Percentiles rank a stretch among this genome's conserved stretches.
phyloP scores from a whole-genome alignment of 225 moss, liverwort and hornwort species.

The Polytrichum commune region DNA sequence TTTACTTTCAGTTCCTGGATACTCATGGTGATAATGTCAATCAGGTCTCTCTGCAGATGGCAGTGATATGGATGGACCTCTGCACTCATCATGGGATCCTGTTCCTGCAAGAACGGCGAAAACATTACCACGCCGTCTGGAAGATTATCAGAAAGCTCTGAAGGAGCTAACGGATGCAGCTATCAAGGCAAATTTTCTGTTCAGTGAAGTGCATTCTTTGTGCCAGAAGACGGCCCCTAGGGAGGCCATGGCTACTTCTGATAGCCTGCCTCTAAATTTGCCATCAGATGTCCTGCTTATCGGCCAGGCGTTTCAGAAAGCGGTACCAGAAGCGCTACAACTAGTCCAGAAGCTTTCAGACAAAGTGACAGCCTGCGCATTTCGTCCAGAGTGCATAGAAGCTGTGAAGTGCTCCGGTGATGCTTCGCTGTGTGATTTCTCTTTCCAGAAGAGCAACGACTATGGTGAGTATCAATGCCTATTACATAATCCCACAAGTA shows the following conservation, averaged over 20 bases:
- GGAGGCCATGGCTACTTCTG: conserved; percentile 14
- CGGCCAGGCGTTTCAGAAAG: conserved; percentile 32
- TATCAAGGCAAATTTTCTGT: conserved; percentile 49
- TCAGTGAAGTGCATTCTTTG: conserved; percentile 45
- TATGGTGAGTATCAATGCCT: conserved; percentile 16
- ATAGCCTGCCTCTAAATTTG: conserved; percentile 12
- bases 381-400: conserved; percentile 24
- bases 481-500: too few species aligned
- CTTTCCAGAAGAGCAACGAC: conserved; percentile 29
- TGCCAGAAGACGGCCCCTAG: conserved; percentile 14
- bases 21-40: conserved; percentile 3
- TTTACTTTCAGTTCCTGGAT: not conserved
- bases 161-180: conserved; percentile 62
- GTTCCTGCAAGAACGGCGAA: conserved; percentile 18
- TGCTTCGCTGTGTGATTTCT: conserved; percentile 12
- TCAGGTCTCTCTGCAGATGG: conserved; percentile 25
- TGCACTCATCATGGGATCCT: conserved; percentile 37
- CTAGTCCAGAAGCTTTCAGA: conserved; percentile 47
- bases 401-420: conserved; percentile 21
- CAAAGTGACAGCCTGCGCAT: conserved; percentile 27
- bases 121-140: conserved; percentile 44
- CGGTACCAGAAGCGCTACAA: conserved; percentile 36
- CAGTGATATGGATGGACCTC: conserved; percentile 27
- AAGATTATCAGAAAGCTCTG: conserved; percentile 55
- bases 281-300: conserved; percentile 28